These are phyloP conservation scores for Cadophora sp. DNA, from an alignment of 2,329 filamentous ascomycete species.

Conservation along the genomic window DNA sequence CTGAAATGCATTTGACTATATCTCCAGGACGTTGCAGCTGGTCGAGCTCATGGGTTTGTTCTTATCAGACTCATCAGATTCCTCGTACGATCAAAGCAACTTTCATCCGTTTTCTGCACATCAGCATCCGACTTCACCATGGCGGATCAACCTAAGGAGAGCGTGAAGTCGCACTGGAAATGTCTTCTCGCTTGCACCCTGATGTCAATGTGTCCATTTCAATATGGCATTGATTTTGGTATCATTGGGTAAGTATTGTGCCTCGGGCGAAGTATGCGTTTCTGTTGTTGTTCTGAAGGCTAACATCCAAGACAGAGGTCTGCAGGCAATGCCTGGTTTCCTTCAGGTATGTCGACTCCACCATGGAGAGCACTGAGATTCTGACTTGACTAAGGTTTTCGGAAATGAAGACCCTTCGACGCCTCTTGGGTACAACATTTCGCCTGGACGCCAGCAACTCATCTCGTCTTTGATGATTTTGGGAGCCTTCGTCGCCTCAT, in stretches of 20 bases:
- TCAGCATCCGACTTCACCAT: slow-evolving; percentile 11
- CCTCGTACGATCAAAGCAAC: slow-evolving; percentile 18
- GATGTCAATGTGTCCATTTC: slow-evolving; percentile 35
- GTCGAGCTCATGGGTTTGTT: not conserved
- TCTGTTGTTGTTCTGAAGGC: not conserved
- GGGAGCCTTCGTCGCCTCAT: slow-evolving; percentile 56
- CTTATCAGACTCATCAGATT: slow-evolving; percentile 8
- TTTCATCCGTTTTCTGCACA: not conserved
- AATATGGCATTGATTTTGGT: slow-evolving; percentile 35
- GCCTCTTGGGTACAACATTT: slow-evolving; percentile 38
- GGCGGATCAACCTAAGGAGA: slow-evolving; percentile 18
- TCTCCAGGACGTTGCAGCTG: slow-evolving; percentile 16
- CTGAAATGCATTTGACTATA: slow-evolving; percentile 18
- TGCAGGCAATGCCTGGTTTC: slow-evolving; percentile 4
- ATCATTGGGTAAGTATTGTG: slow-evolving; percentile 26
- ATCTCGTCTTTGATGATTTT: slow-evolving; percentile 59
- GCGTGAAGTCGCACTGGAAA: slow-evolving; percentile 31
- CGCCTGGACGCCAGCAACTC: slow-evolving; percentile 58
- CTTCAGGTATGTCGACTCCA: not conserved
- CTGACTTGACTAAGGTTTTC: slow-evolving; percentile 50
- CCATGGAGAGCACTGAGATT: not conserved
- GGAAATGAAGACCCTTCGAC: slow-evolving; percentile 46
- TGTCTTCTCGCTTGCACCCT: slow-evolving; percentile 31
- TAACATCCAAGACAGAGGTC: not conserved
- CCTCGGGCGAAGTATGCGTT: not conserved